phyloP scores from a whole-genome alignment of 805 yeast species.

The Lipomyces sp. region DNA sequence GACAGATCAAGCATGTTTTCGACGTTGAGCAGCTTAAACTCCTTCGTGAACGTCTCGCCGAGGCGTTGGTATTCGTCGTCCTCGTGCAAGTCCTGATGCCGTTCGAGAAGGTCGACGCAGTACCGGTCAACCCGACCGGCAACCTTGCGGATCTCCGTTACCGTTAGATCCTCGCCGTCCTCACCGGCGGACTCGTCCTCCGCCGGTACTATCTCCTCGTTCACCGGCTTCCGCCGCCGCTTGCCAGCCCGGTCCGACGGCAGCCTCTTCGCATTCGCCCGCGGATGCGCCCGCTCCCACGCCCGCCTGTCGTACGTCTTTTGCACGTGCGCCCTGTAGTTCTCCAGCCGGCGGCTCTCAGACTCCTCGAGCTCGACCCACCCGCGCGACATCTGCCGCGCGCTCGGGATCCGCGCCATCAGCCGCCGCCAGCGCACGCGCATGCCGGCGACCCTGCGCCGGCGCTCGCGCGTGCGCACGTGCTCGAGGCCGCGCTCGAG shows the following conservation, averaged over 20 bases:
- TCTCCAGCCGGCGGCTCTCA: slow-evolving; percentile 16
- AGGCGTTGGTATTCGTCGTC: slow-evolving; percentile 1
- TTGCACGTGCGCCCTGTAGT: slow-evolving; percentile 6
- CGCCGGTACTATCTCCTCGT: no score
- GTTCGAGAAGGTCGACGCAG: slow-evolving; percentile 2
- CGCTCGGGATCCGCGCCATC: slow-evolving; percentile 17
- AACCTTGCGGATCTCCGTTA: slow-evolving; percentile 1
- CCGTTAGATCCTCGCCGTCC: neutral
- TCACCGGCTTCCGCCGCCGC: no score
- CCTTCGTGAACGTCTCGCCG: neutral
- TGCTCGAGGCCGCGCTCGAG: slow-evolving; percentile 10
- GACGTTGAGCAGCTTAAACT: slow-evolving; percentile 10
- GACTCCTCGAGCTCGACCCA: slow-evolving; percentile 25
- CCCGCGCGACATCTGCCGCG: slow-evolving; percentile 18
- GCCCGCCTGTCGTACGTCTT: slow-evolving; percentile 10
- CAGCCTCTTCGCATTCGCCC: neutral
- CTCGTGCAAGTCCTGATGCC: neutral
- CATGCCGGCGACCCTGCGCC: slow-evolving; percentile 14
- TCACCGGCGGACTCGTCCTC: no score
- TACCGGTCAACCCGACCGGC: slow-evolving; percentile 1
- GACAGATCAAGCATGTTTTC: slow-evolving; percentile 17
- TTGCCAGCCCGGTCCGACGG: neutral
- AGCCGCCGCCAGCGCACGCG: slow-evolving; percentile 16
- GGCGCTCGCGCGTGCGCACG: slow-evolving; percentile 9
- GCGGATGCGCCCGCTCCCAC: slow-evolving; percentile 1